Conservation (phyloP, 2,329 filamentous ascomycete genomes). For the Elsinoe fawcettii region DNA sequence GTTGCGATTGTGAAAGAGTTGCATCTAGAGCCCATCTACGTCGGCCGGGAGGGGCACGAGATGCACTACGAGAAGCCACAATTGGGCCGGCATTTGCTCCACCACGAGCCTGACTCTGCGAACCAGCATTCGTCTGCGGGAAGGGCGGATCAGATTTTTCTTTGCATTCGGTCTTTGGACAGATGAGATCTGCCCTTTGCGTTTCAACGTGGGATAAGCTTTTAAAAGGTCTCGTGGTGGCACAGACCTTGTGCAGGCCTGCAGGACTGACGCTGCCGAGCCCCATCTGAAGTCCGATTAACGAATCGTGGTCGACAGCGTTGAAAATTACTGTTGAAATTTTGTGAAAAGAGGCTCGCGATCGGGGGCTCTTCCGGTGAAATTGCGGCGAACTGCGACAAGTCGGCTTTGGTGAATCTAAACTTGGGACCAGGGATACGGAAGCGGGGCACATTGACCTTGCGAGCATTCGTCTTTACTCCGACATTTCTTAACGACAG, state of each 20-base stretch:
- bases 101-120: neutral
- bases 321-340: neutral
- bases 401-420: neutral
- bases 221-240: neutral
- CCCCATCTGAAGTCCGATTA: neutral
- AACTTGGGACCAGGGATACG: neutral
- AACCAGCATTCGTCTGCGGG: neutral
- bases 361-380: neutral
- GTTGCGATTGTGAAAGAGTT: neutral
- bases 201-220: conserved; percentile 1
- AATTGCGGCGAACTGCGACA: conserved; percentile 2
- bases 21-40: conserved; percentile 4
- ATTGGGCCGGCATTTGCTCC: conserved; percentile 1
- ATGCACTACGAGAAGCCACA: conserved; percentile 9
- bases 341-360: neutral
- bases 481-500: neutral
- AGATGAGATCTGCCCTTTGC: conserved; percentile 1
- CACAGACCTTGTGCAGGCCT: neutral
- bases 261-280: conserved; percentile 7
- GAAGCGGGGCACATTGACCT: neutral
- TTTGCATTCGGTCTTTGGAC: neutral
- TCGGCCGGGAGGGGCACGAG: conserved; percentile 6
- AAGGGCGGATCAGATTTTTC: conserved; percentile 11
- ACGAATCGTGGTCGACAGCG: neutral
- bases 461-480: neutral